Evolutionary conservation across 495 filamentous ascomycete species (phyloP).

Genomic region (Penicillium maclennaniae): DNA sequence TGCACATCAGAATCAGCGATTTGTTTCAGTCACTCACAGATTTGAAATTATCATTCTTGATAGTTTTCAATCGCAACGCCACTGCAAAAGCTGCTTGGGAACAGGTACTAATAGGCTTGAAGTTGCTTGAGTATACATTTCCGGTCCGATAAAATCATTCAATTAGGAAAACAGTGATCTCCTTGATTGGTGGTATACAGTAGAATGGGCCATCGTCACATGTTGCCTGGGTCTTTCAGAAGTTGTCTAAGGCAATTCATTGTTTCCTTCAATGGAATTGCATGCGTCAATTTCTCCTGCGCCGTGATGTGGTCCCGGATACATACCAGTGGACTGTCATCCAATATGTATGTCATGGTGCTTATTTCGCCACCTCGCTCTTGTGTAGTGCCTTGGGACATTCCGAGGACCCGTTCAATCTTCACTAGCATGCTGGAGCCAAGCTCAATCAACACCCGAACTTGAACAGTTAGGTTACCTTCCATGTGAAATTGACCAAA

Average conservation of each 20-base stretch:
- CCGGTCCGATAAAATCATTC: no score
- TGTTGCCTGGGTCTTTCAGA: constrained; percentile 1
- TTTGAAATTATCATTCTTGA: not conserved
- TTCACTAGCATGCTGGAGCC: constrained; percentile 14
- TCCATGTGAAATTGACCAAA: constrained; percentile 17
- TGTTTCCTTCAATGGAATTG: constrained; percentile 15
- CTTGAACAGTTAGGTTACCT: constrained; percentile 7
- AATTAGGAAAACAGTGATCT: no score
- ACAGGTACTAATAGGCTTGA: not conserved
- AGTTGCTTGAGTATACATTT: no score
- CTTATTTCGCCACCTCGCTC: not conserved
- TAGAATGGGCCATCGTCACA: constrained; percentile 4
- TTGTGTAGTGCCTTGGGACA: not conserved
- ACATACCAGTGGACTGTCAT: not conserved
- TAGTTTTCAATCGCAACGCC: not conserved
- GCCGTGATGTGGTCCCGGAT: constrained; percentile 15
- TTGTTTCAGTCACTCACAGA: not conserved
- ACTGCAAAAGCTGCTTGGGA: not conserved
- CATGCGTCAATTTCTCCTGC: constrained; percentile 7
- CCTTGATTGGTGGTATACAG: not conserved
- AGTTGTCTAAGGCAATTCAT: constrained; percentile 17
- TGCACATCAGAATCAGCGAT: not conserved
- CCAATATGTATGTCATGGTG: not conserved
- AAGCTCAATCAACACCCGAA: constrained; percentile 16
- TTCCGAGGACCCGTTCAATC: constrained; percentile 10